A percentile compares a stretch with the other conserved stretches of the same genome.
These are phyloP conservation scores for Wakefieldia striispora DNA, from an alignment of 768 basidiomycete species.

Conservation along the genomic window DNA sequence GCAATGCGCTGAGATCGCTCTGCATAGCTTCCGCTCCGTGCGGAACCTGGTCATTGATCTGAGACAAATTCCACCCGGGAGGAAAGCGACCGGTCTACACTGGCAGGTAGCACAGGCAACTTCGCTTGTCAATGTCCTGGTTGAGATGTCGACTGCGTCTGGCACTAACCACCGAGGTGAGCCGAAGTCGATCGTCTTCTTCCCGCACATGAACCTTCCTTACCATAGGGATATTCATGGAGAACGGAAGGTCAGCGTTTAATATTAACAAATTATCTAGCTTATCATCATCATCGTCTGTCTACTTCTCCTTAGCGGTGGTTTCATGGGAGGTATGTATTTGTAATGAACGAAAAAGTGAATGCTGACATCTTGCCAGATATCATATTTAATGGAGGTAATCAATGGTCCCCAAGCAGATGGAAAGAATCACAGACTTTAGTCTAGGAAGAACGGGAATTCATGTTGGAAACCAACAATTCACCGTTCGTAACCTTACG, in stretches of 20 bases:
- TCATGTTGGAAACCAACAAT: constrained; percentile 78
- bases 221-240: constrained; percentile 59
- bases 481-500: constrained; percentile 63
- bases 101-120: constrained; percentile 84
- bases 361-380: constrained; percentile 22
- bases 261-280: neutral
- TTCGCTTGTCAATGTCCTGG: constrained; percentile 65
- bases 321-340: constrained; percentile 53
- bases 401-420: neutral
- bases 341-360: neutral
- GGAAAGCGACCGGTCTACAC: constrained; percentile 64
- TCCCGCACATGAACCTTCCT: neutral
- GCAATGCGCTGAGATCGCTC: neutral
- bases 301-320: constrained; percentile 29
- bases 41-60: constrained; percentile 75
- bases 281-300: neutral
- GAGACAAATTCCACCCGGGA: constrained; percentile 48
- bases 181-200: neutral
- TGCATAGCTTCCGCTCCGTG: constrained; percentile 59
- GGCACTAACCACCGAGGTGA: constrained; percentile 67
- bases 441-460: constrained; percentile 49
- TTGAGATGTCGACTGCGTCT: constrained; percentile 64
- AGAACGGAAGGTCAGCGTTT: constrained; percentile 54
- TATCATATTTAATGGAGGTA: constrained; percentile 43
- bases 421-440: neutral